Percentiles rank a stretch among this genome's conserved stretches.
Conservation (phyloP, 352 stramenopile species). For the Pythium chondricola region DNA sequence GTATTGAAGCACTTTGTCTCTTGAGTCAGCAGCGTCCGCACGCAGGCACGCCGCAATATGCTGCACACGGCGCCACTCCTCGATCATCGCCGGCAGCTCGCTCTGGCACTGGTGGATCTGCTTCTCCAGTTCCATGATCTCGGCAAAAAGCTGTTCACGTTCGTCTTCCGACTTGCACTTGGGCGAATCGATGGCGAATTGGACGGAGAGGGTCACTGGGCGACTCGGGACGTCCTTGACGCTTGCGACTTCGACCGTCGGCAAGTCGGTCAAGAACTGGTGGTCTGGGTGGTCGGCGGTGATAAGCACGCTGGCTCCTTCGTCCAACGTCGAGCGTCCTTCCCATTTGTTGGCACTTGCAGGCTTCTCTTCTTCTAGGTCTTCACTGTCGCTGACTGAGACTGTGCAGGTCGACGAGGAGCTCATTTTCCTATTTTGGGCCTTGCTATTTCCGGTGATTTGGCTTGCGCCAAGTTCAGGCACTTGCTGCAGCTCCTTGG, state of each 20-base stretch:
- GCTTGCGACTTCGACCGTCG: conserved; percentile 16
- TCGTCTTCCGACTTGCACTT: no score
- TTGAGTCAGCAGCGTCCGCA: conserved; percentile 8
- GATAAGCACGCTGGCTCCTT: no score
- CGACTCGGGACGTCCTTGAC: not conserved
- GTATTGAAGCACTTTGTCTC: conserved; percentile 18
- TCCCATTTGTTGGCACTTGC: not conserved
- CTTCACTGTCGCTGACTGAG: conserved; percentile 28
- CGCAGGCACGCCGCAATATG: conserved; percentile 6
- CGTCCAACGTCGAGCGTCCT: no score
- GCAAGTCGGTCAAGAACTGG: not conserved
- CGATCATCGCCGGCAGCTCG: conserved; percentile 19
- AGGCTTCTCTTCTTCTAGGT: conserved; percentile 12
- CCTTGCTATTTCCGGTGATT: not conserved
- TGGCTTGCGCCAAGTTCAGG: not conserved
- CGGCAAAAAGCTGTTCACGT: conserved; percentile 13
- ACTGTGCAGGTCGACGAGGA: conserved; percentile 22
- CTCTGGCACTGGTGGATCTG: conserved; percentile 19
- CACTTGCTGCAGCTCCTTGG: conserved; percentile 14
- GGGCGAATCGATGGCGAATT: no score
- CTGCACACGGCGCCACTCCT: conserved; percentile 19
- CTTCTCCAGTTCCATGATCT: conserved; percentile 24
- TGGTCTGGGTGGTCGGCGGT: conserved; percentile 7
- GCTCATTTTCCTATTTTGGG: conserved; percentile 26
- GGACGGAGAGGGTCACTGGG: no score